Evolutionary conservation across 495 filamentous ascomycete species (phyloP).

Genomic region (Penicillium fimorum): DNA sequence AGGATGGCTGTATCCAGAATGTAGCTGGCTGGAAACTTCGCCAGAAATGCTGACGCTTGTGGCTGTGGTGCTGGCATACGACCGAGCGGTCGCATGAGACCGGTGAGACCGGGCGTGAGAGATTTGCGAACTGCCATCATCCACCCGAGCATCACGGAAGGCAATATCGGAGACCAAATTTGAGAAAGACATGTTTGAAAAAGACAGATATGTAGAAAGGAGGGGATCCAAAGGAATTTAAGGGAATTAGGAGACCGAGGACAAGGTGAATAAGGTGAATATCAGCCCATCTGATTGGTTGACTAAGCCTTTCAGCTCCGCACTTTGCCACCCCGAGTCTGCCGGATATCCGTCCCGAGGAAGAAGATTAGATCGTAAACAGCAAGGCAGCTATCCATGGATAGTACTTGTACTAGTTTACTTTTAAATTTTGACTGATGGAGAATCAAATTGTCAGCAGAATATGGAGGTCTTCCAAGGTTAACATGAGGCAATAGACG

Average conservation of each 20-base stretch:
- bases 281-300: slow-evolving; percentile 18
- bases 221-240: not conserved
- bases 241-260: slow-evolving; percentile 10
- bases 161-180: slow-evolving; percentile 83
- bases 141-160: slow-evolving; percentile 60
- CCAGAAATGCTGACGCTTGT: slow-evolving; percentile 91
- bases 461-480: too few species aligned
- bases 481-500: too few species aligned
- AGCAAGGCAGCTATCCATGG: too few species aligned
- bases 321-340: slow-evolving; percentile 1
- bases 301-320: slow-evolving; percentile 2
- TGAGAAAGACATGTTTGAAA: slow-evolving; percentile 76
- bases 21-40: slow-evolving; percentile 91
- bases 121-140: slow-evolving; percentile 63
- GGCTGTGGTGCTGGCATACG: slow-evolving; percentile 84
- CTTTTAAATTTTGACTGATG: too few species aligned
- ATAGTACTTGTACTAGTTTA: too few species aligned
- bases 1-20: slow-evolving; percentile 92
- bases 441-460: too few species aligned
- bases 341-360: not conserved
- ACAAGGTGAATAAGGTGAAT: slow-evolving; percentile 18
- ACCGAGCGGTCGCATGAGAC: slow-evolving; percentile 65
- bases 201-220: not conserved
- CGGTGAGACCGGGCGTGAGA: slow-evolving; percentile 68
- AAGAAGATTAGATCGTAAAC: not conserved